phyloP scores from a whole-genome alignment of 2,329 filamentous ascomycete genomes.

The Penicillium sp. region DNA sequence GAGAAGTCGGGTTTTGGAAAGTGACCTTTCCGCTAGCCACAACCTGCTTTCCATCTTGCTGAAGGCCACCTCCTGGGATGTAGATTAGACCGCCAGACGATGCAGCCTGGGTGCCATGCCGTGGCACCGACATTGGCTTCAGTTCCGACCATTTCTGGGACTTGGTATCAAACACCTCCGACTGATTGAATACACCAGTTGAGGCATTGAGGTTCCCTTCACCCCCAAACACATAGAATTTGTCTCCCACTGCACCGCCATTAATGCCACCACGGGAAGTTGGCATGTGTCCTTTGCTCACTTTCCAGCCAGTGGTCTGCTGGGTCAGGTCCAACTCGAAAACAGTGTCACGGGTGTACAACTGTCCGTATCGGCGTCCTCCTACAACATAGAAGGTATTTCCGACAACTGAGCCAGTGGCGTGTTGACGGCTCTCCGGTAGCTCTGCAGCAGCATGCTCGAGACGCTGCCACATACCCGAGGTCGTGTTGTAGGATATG shows the following conservation, averaged over 20 bases:
- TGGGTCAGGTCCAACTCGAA: too few species aligned
- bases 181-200: constrained; percentile 32
- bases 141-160: constrained; percentile 31
- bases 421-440: constrained; percentile 42
- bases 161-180: constrained; percentile 32
- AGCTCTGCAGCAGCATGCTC: constrained; percentile 29
- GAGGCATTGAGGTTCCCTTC: too few species aligned
- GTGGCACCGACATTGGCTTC: constrained; percentile 34
- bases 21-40: too few species aligned
- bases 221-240: constrained; percentile 43
- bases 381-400: background rate
- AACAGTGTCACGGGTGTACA: too few species aligned
- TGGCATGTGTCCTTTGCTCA: too few species aligned
- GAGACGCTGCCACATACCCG: constrained; percentile 17
- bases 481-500: too few species aligned
- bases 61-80: constrained; percentile 38
- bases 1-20: too few species aligned
- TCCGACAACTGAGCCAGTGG: constrained; percentile 30
- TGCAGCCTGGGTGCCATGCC: constrained; percentile 38
- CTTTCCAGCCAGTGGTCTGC: too few species aligned
- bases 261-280: too few species aligned
- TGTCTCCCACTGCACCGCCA: background rate
- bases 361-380: too few species aligned
- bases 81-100: constrained; percentile 31
- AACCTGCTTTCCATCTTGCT: constrained; percentile 7